Percentiles rank a stretch among this genome's conserved stretches.
Conservation (phyloP, 2,329 filamentous ascomycete genomes). For the Ophiostoma pallidulum region DNA sequence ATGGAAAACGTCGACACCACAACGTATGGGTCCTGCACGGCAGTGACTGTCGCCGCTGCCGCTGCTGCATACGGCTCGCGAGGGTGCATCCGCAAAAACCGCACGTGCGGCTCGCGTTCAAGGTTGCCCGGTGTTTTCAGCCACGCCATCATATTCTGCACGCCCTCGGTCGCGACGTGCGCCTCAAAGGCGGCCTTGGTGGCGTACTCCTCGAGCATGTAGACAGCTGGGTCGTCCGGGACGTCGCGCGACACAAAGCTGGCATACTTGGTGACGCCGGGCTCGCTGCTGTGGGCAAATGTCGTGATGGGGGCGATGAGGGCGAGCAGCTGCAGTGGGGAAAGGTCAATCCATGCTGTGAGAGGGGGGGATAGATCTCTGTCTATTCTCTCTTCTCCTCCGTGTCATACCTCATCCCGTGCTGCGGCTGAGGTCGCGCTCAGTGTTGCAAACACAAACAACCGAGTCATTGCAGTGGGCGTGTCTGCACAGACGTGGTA, state of each 20-base stretch:
- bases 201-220: neutral
- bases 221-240: neutral
- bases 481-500: too few species aligned
- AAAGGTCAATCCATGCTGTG: too few species aligned
- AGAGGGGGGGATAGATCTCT: too few species aligned
- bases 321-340: neutral
- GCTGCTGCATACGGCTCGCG: too few species aligned
- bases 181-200: neutral
- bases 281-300: neutral
- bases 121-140: neutral
- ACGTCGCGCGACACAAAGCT: neutral
- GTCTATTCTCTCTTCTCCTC: too few species aligned
- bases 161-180: neutral
- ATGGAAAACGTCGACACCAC: neutral
- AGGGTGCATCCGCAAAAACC: too few species aligned
- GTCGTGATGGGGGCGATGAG: neutral
- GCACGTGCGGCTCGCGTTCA: neutral
- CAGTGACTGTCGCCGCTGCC: too few species aligned
- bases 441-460: constrained; percentile 4
- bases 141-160: constrained; percentile 1
- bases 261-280: constrained; percentile 4
- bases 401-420: neutral
- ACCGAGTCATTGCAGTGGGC: neutral
- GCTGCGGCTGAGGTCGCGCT: neutral
- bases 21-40: neutral